Percentiles rank a stretch among this genome's conserved stretches.
Evolutionary conservation across 768 basidiomycete species (phyloP).

Genomic region (Dentipellis fragilis): DNA sequence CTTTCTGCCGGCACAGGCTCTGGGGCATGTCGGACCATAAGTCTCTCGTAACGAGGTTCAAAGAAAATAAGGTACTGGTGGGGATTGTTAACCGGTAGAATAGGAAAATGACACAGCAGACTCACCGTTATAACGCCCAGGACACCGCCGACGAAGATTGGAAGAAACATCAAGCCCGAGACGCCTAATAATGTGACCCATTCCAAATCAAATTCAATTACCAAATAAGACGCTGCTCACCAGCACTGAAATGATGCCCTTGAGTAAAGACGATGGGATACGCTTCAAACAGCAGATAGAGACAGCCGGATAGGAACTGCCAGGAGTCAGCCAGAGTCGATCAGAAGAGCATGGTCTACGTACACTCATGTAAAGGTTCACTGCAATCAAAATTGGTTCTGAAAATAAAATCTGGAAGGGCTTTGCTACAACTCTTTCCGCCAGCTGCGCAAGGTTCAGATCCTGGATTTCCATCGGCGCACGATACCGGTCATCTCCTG

Average conservation of each 20-base stretch:
- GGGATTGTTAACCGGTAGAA: background rate
- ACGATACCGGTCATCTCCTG: constrained; percentile 36
- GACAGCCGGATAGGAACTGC: constrained; percentile 54
- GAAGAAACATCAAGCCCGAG: constrained; percentile 21
- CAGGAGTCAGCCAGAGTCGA: background rate
- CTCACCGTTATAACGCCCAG: constrained; percentile 14
- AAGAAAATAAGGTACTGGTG: constrained; percentile 41
- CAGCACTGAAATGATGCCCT: constrained; percentile 18
- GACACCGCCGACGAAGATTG: constrained; percentile 18
- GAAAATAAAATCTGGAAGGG: constrained; percentile 55
- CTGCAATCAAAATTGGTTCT: constrained; percentile 54
- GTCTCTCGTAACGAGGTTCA: constrained; percentile 38
- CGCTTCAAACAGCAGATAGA: constrained; percentile 53
- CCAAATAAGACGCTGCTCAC: background rate
- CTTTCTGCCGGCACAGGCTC: constrained; percentile 51
- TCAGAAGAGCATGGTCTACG: constrained; percentile 11
- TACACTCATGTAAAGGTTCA: constrained; percentile 55
- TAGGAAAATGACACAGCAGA: background rate
- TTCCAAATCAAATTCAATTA: too few relatives aligned
- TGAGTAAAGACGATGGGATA: constrained; percentile 21
- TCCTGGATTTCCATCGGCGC: constrained; percentile 37
- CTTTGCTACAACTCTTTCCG: constrained; percentile 37
- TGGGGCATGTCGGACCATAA: constrained; percentile 33
- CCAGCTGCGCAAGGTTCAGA: constrained; percentile 27
- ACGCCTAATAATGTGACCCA: background rate